Evolutionary conservation across 148 eudicot genomes (phyloP), one percentile per base, ranked within the genome.

Genomic region (Amaranthus cruentus): DNA sequence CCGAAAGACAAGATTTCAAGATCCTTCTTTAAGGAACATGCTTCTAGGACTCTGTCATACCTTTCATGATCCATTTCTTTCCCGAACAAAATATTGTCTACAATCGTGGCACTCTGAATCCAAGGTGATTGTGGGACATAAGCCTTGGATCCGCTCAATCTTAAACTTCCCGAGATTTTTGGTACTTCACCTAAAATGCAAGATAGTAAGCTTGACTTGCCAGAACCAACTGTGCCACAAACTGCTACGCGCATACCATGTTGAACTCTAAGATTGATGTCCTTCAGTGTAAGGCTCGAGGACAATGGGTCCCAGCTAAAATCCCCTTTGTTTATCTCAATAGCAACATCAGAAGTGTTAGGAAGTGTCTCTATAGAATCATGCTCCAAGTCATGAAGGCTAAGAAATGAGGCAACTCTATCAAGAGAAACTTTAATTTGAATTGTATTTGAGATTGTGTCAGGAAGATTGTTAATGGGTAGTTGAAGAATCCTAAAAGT

Each of bases 221-320:
- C 90, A 1, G 90, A 80, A 56, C 90, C 90, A 77, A 87, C 88
- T 5, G 84, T 72, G 15, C 91, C 91, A 68, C 91, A 88, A 55
- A 88, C 68, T 60, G 91, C 91, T 47, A 88, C 89, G 75, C 77
- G 85, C 86, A 83, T 82, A 18, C 91, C 91, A 47, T 73, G 83
- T 52, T 59, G 55, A 56, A 84, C 81, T 47, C 55, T 82, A 49
- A 87, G 51, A 52, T 83, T 81, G 51, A 87, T 81, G 60, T 85
- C 82, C 73, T 74, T 79, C 77, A 85, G 65, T 56, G 85, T 77
- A 7, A 85, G 81, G 63, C 52, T 74, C 13, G 79, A n/a, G 14
- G 75, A 72, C 70, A 77, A 72, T 43, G 66, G 67, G 52, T 86
- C 89, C 89, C 89, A 86, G 51, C 82, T 70, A 75, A 86, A 86